phyloP scores from a whole-genome alignment of 371 early-diverging fungal species.

The Syncephalastrum sp. region DNA sequence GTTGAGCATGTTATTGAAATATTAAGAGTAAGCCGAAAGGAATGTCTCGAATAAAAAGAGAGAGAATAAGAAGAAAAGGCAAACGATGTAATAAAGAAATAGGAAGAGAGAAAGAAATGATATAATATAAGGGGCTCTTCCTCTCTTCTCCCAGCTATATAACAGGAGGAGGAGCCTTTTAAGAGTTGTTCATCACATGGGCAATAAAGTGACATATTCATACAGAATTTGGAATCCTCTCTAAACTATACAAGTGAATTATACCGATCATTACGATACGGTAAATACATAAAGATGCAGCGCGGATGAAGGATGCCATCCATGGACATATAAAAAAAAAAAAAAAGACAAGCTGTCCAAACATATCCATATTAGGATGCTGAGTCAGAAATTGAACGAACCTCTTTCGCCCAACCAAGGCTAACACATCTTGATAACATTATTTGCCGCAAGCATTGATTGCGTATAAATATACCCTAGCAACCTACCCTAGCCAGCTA shows the following conservation, averaged over 20 bases:
- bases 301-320: too few species aligned
- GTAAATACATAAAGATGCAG: too few species aligned
- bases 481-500: too few species aligned
- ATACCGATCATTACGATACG: too few species aligned
- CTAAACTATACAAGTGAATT: neutral
- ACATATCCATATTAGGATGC: too few species aligned
- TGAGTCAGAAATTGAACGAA: too few species aligned
- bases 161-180: neutral
- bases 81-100: slow-evolving; percentile 1
- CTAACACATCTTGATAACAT: neutral
- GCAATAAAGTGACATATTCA: too few species aligned
- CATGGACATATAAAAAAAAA: too few species aligned
- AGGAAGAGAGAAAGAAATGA: slow-evolving; percentile 6
- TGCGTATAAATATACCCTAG: too few species aligned
- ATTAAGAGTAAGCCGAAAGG: neutral
- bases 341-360: too few species aligned
- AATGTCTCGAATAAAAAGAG: neutral
- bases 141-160: neutral
- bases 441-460: neutral
- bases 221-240: too few species aligned
- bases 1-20: neutral
- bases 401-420: neutral
- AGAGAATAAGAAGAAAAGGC: slow-evolving; percentile 1
- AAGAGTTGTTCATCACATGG: too few species aligned
- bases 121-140: slow-evolving; percentile 3